Percentiles rank a stretch among this genome's conserved stretches.
These are phyloP conservation scores for Euphorbia pulcherrima DNA, from an alignment of 345 rosid genomes.

Conservation along the genomic window DNA sequence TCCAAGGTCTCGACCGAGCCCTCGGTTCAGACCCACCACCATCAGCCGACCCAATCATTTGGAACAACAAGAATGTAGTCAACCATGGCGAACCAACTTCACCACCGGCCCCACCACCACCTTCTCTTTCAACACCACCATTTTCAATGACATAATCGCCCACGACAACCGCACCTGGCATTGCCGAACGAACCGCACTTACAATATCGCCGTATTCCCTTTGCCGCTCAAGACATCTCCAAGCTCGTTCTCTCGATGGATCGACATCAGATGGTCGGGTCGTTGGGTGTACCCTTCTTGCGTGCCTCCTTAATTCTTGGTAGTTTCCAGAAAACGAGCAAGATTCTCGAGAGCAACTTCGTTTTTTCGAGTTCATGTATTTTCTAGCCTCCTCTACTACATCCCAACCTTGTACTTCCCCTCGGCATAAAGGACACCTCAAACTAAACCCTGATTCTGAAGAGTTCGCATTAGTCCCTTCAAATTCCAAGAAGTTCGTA, in stretches of 20 bases:
- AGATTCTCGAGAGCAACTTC: conserved; percentile 78
- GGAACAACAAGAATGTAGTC: conserved; percentile 72
- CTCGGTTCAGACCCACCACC: conserved; percentile 50
- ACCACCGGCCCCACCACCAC: conserved; percentile 39
- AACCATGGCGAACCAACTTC: conserved; percentile 54
- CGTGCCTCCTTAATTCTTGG: conserved; percentile 79
- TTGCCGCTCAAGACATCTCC: conserved; percentile 77
- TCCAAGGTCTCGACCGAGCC: conserved; percentile 68
- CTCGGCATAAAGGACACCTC: conserved; percentile 86
- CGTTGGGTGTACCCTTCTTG: conserved; percentile 75
- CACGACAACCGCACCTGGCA: conserved; percentile 88
- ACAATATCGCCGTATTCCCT: conserved; percentile 79
- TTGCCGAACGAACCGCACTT: conserved; percentile 77
- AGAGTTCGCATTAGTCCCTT: conserved; percentile 33
- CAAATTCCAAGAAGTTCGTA: conserved; percentile 30
- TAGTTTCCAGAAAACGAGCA: conserved; percentile 73
- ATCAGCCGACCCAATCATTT: conserved; percentile 74
- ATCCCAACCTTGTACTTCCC: conserved; percentile 57
- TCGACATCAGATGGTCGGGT: conserved; percentile 77
- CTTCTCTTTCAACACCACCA: conserved; percentile 62
- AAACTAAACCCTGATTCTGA: conserved; percentile 35
- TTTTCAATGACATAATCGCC: conserved; percentile 92
- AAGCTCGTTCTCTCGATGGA: conserved; percentile 81
- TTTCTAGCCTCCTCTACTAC: conserved; percentile 72
- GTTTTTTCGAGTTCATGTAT: conserved; percentile 66